Evolutionary conservation across 1,139 yeast species (phyloP).

Genomic region (Candida albicans): DNA sequence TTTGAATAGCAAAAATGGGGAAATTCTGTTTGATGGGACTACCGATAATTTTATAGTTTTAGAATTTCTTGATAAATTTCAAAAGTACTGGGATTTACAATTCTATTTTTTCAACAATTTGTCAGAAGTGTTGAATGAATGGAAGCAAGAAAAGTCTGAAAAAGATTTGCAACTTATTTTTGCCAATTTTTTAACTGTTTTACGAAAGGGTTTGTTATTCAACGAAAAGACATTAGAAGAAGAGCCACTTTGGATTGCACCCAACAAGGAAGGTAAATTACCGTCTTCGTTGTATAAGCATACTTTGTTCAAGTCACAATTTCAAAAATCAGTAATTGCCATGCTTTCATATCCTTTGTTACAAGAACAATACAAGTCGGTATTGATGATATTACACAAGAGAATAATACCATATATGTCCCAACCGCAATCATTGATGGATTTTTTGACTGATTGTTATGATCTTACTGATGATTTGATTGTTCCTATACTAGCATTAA

Average conservation of each 20-base stretch:
- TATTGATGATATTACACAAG: constrained; percentile 73
- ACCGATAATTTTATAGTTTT: constrained; percentile 54
- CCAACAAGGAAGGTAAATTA: constrained; percentile 32
- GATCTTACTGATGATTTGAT: constrained; percentile 60
- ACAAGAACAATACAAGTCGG: constrained; percentile 65
- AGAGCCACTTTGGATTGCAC: constrained; percentile 26
- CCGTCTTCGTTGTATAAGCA: constrained; percentile 58
- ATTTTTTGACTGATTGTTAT: constrained; percentile 87
- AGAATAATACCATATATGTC: constrained; percentile 79
- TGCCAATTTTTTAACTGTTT: constrained; percentile 40
- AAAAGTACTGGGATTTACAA: constrained; percentile 63
- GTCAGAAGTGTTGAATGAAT: constrained; percentile 22
- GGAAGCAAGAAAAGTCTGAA: constrained; percentile 20
- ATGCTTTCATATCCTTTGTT: constrained; percentile 51
- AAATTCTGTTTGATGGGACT: constrained; percentile 44
- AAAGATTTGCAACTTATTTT: constrained; percentile 27
- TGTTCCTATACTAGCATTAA: constrained; percentile 77
- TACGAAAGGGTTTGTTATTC: constrained; percentile 31
- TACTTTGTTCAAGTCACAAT: constrained; percentile 59
- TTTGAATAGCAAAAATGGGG: constrained; percentile 40
- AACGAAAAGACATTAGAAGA: constrained; percentile 33
- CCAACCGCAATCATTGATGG: constrained; percentile 85
- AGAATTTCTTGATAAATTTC: constrained; percentile 53
- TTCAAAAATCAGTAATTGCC: constrained; percentile 68
- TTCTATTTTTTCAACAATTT: constrained; percentile 53